Evolutionary conservation across 768 basidiomycete species (phyloP).

Genomic region (Lactarius tabidus): DNA sequence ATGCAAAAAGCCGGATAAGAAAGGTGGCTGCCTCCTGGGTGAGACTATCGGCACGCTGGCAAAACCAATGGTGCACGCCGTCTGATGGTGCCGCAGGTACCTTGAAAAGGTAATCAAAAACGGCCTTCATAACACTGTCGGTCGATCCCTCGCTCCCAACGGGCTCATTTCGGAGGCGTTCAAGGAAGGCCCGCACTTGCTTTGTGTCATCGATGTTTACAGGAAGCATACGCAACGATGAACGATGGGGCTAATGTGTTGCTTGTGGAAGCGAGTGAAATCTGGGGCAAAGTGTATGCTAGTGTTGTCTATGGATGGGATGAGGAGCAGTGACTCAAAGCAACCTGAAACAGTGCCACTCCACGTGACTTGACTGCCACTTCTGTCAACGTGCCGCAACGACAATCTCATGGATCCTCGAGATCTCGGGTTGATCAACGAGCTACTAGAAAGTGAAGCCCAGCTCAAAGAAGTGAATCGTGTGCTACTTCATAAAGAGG

Average conservation of each 20-base stretch:
- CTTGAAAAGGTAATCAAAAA: conserved; percentile 54
- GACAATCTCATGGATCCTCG: conserved; percentile 21
- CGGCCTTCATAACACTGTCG: conserved; percentile 44
- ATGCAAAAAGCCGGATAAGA: conserved; percentile 78
- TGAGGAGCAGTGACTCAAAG: no score
- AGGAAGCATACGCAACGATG: conserved; percentile 5
- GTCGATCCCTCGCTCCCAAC: conserved; percentile 46
- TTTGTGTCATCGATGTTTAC: conserved; percentile 6
- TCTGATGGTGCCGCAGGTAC: conserved; percentile 34
- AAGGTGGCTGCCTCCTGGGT: conserved; percentile 72
- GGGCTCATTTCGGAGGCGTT: conserved; percentile 54
- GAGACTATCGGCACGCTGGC: conserved; percentile 51
- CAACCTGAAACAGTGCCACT: neutral
- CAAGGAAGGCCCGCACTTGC: conserved; percentile 48
- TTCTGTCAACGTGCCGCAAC: neutral
- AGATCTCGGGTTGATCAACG: conserved; percentile 23
- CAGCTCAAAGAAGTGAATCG: conserved; percentile 22
- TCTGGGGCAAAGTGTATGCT: neutral
- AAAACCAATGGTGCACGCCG: conserved; percentile 72
- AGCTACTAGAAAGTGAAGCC: conserved; percentile 22
- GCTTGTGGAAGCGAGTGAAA: neutral
- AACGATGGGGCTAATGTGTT: neutral
- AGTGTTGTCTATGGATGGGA: neutral
- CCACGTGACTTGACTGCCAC: conserved; percentile 7
- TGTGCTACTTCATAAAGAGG: neutral